Base-by-base conservation (phyloP, 306 rosid species). In the Neltuma alba region DNA sequence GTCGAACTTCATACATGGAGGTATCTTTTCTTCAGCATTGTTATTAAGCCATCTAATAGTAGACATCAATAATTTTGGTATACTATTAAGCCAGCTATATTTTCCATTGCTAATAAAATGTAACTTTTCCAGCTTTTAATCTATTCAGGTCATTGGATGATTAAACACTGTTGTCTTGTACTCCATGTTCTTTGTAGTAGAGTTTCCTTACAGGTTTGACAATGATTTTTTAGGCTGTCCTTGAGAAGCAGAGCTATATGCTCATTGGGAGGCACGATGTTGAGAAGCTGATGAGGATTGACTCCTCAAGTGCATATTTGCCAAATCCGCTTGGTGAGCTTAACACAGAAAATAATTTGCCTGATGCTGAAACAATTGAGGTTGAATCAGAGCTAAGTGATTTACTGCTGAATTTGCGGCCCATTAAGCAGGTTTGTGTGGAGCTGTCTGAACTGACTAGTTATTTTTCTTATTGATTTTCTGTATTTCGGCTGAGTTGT, bases 181-280 rank as follows among this genome's bases (percentile, higher is more conserved):
- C 16, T 62, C 68, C 30, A 18, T 31, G 41, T 33, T 62, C 25
- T 74, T 72, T 82, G 27, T 41, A 41, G 34, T 79, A 55, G 40
- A 21, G 14, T 77, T 63, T 48, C 42, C 25, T 37, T 50, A 79
- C 52, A 76, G 25, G 70, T 72, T 47, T 80, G 70, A 74, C 65
- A 48, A 75, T 81, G 66, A 61, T 80, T 50, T 77, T 86, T 71
- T 91, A 96, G 99, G 97, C 98, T 62, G 99, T 96, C 84, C 93
- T 96, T 85, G 99, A 96, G 89, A 96, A 96, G 90, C 99, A 96
- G 89, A 91, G 98, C 82, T 96, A 96, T 76, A 93, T 96, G 99
- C 97, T 96, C 52, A 91, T 96, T 88, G 99, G 99, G 85, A 91
- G 99, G 85, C 90, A 93, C 77, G 99, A 96, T 85, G 88, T 96